Evolutionary conservation across 2,329 filamentous ascomycete genomes (phyloP).

Genomic region (Xylaria sp.): DNA sequence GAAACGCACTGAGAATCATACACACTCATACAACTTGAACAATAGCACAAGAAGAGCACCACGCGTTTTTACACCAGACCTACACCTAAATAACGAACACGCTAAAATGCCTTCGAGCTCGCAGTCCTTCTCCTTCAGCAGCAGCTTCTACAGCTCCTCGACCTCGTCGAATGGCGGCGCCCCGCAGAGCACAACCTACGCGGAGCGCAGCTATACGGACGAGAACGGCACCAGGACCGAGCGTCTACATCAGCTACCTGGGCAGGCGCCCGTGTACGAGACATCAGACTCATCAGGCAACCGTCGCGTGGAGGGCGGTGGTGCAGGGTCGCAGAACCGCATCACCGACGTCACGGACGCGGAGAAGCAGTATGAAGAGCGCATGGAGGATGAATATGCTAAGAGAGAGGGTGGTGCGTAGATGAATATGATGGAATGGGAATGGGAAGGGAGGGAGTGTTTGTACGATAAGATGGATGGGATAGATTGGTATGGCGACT

Average conservation of each 20-base stretch:
- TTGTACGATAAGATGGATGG: background rate
- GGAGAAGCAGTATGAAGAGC: slow-evolving; percentile 27
- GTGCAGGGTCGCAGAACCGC: slow-evolving; percentile 20
- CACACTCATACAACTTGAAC: background rate
- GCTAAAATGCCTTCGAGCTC: slow-evolving; percentile 23
- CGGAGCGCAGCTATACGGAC: slow-evolving; percentile 38
- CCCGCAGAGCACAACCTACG: slow-evolving; percentile 29
- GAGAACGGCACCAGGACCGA: slow-evolving; percentile 31
- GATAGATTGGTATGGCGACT: background rate
- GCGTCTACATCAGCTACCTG: slow-evolving; percentile 34
- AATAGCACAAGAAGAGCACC: background rate
- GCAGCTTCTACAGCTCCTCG: slow-evolving; percentile 36
- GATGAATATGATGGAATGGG: background rate
- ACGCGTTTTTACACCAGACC: background rate
- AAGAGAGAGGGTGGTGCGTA: slow-evolving; percentile 34
- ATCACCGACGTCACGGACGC: slow-evolving; percentile 35
- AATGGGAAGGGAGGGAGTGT: no score
- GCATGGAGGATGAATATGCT: slow-evolving; percentile 30
- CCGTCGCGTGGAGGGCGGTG: slow-evolving; percentile 13
- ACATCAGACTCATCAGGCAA: slow-evolving; percentile 5
- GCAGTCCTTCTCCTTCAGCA: slow-evolving; percentile 37
- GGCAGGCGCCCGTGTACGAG: slow-evolving; percentile 38
- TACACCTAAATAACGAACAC: background rate
- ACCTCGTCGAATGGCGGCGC: slow-evolving; percentile 33
- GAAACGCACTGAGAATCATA: background rate